Conservation (phyloP, 2,329 filamentous ascomycete genomes). For the Epicoccum nigrum region DNA sequence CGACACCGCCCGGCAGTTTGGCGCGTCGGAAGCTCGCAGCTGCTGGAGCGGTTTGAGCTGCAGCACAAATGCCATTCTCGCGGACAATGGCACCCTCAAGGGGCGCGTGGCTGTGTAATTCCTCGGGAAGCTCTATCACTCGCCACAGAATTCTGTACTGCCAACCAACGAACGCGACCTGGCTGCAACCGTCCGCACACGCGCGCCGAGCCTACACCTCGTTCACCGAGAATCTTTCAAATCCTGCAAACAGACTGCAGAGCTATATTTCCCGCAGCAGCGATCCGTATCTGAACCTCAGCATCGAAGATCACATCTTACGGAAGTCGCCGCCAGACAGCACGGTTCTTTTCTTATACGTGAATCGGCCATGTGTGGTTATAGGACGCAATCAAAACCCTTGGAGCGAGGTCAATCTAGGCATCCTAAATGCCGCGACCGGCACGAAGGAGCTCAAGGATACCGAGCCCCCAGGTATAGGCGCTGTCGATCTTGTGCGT, state of each 20-base stretch:
- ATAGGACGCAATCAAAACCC: constrained; percentile 98
- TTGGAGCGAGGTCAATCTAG: constrained; percentile 87
- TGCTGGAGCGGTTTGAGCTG: constrained; percentile 5
- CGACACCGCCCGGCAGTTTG: constrained; percentile 16
- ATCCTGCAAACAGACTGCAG: constrained; percentile 48
- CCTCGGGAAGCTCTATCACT: background rate
- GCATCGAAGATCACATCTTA: constrained; percentile 89
- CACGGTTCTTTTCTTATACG: constrained; percentile 83
- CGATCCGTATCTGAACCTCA: constrained; percentile 88
- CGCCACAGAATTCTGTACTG: background rate
- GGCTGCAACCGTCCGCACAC: background rate
- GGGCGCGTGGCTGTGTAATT: constrained; percentile 4
- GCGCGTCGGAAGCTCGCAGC: constrained; percentile 11
- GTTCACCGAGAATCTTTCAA: constrained; percentile 38
- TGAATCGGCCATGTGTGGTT: constrained; percentile 84
- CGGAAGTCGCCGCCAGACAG: constrained; percentile 74
- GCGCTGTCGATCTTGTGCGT: constrained; percentile 70
- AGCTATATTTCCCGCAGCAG: constrained; percentile 59
- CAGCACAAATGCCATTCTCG: constrained; percentile 5
- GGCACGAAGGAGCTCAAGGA: constrained; percentile 25
- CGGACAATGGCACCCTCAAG: constrained; percentile 29
- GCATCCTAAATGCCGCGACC: constrained; percentile 58
- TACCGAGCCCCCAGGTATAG: constrained; percentile 49
- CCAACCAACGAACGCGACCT: background rate
- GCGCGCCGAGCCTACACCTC: constrained; percentile 20